Evolutionary conservation across 192 early-diverging fungal species (phyloP), one percentile per base, ranked within the genome.

Genomic region (Rhizoclosmatium sp.): DNA sequence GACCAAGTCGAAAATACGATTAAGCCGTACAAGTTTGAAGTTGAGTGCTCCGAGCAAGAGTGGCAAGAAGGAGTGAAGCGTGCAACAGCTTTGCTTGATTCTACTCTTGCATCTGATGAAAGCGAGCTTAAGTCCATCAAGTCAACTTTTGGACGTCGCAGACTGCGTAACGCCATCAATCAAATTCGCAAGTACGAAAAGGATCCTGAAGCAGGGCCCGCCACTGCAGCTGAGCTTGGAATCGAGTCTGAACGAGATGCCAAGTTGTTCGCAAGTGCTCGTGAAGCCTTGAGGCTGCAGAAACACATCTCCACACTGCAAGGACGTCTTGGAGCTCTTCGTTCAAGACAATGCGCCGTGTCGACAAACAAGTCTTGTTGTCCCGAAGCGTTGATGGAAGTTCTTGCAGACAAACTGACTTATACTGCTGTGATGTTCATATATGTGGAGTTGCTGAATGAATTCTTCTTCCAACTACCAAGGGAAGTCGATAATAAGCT

Each of bases 1-100:
- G 98, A 98, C 80, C 97, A 98, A 85, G 98, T 99, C 5, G 98
- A 99, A 76, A 99, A 98, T 87, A 98, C 96, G 2, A 96, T 99
- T 84, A 99, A 99, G 84, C 98, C 97, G 16, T 97, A 94, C 89
- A 99, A 99, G 86, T 97, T 95, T 76, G 97, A 99, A 85, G 94
- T 98, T 10, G 97, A 99, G 80, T 91, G 93, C 47, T 92, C 93
- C 23, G 94, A 95, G 40, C 87, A 90, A 66, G 98, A 99, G 82
- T 99, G 98, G 98, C 82, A 85, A 21, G 95, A 98, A 71, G 98
- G 95, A 12, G 90, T 92, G 70, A 93, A 93, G 78, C 90, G 95
- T 42, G 88, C 97, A 2, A 86, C 92, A 14, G 78, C 79, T 0
- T 79, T 96, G 69, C 71, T 99, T 2, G 94, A 97, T 73, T 92